Evolutionary conservation across 2,329 filamentous ascomycete species (phyloP), one percentile per base, ranked within the genome.

Genomic region (Aspergillus sp.): DNA sequence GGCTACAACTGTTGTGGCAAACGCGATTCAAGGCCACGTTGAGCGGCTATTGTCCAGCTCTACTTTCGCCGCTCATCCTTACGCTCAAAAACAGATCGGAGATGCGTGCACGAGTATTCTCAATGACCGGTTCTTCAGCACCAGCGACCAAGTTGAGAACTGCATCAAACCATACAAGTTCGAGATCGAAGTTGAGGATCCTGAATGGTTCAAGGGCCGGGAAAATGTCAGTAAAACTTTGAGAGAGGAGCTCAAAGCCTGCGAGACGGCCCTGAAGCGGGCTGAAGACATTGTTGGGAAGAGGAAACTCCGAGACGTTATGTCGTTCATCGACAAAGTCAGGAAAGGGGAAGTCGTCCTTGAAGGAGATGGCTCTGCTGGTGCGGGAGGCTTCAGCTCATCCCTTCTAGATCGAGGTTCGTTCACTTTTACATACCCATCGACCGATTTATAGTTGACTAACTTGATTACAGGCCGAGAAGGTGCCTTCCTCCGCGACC

Each of bases 141-240:
- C 96, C 1, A 95, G 90, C 62, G 96, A 99, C 69, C 95, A 98
- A 76, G 90, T 99, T 1, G 95, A 99, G 75, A 98, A 98, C 71
- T 99, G 93, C 72, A 96, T 99, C 76, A 99, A 99, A 75, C 95
- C 96, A 0, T 99, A 93, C 81, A 99, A 99, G 73, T 98, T 93
- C 66, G 92, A 97, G 62, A 96, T 99, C 58, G 95, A 99, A 67
- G 87, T 99, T 45, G 91, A 96, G 69, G 90, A 93, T 40, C 82
- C 87, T 7, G 96, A 99, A 73, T 99, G 95, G 95, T 75, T 82
- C 3, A 86, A 90, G 60, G 93, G 92, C 0, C 83, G 93, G 52
- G 92, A 96, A 46, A 95, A 96, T 66, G 88, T 93, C 1, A 84
- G 86, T 40, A 83, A 81, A 8, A 87, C 95, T 1, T 78, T 99